Base-by-base conservation (phyloP, 2,329 filamentous ascomycete genomes). In the Botryotinia narcissicola region DNA sequence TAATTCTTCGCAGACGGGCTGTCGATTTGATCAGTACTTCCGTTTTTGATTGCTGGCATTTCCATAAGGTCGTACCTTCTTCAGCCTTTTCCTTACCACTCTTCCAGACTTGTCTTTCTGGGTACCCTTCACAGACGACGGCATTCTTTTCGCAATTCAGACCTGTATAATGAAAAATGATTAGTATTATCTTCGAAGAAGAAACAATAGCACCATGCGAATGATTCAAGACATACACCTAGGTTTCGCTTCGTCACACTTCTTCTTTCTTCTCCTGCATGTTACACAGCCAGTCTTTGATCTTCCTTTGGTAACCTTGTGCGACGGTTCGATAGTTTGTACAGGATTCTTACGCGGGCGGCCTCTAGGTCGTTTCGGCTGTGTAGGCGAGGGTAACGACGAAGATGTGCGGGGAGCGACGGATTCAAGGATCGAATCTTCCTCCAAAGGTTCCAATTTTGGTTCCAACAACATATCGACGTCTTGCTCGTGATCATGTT, bases 131-230 rank as follows among this genome's bases (percentile, higher is more conserved):
- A 80, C 94, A 97, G 20, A 95, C 89, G 20, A 97, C 93, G 14
- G 94, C 93, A 81, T 97, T 97, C 86, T 97, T 97, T 83, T 96
- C 92, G 80, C 94, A 97, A 79, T 97, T 97, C 82, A 93, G 87
- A 78, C 93, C 92, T 94, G 73, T 73, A 76, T 20, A 25, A 42
- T 12, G 32, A 22, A 25, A 20, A 32, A 63, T 16, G 5, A 63
- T 71, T 54, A 71, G 69, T 40, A 48, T 48, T 8, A 25, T 20
- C 29, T 32, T 54, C 22, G 16, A 14, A 29, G 16, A 29, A 57
- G 37, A 25, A 42, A 54, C 76, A 72, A 77, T 73, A 75, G 62
- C 54, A 71, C 64, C 25, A 20, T 37, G 29, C 32, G 20, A 14
- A 20, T 12, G 48, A 73, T 16, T 51, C 51, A 3, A 35, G 83